phyloP scores from a whole-genome alignment of 441 rosid genomes.

The Isatis lusitanica region DNA sequence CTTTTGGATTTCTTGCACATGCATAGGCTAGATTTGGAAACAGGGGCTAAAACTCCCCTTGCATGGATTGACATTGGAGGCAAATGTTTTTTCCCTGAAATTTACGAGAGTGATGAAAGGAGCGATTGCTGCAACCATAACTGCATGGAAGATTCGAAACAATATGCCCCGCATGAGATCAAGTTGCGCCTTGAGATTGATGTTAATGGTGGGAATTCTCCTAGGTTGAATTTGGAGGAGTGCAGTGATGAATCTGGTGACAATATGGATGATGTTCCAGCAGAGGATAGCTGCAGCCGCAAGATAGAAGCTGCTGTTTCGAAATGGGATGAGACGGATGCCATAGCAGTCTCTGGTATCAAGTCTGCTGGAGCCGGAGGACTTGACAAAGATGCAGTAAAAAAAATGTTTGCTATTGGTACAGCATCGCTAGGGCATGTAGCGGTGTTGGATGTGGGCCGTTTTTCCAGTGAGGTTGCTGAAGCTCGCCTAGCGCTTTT shows the following conservation, averaged over 20 bases:
- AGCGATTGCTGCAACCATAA: constrained; percentile 41
- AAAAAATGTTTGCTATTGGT: constrained; percentile 54
- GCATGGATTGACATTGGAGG: constrained; percentile 94
- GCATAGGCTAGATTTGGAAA: constrained; percentile 64
- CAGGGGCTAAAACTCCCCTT: constrained; percentile 64
- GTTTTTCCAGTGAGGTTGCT: constrained; percentile 48
- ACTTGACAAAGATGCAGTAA: constrained; percentile 50
- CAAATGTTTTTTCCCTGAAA: constrained; percentile 82
- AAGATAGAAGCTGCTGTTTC: constrained; percentile 35
- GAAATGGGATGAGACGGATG: constrained; percentile 44
- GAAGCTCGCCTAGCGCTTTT: constrained; percentile 70
- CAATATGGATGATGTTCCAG: constrained; percentile 48
- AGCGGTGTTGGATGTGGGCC: constrained; percentile 46
- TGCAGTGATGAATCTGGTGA: constrained; percentile 78
- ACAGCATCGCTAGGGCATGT: constrained; percentile 45
- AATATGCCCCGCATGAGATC: constrained; percentile 55
- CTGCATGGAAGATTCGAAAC: constrained; percentile 37
- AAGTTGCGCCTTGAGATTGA: constrained; percentile 89
- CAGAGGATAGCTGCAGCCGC: constrained; percentile 46
- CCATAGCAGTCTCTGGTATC: constrained; percentile 15
- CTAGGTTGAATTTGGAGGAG: constrained; percentile 55
- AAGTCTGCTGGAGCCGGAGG: constrained; percentile 32
- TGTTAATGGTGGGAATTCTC: constrained; percentile 56
- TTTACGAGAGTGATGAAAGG: constrained; percentile 45
- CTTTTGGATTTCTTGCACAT: constrained; percentile 87